Base-by-base conservation (phyloP, 192 early-diverging fungal genomes). In the Helicostylum pulchrum region DNA sequence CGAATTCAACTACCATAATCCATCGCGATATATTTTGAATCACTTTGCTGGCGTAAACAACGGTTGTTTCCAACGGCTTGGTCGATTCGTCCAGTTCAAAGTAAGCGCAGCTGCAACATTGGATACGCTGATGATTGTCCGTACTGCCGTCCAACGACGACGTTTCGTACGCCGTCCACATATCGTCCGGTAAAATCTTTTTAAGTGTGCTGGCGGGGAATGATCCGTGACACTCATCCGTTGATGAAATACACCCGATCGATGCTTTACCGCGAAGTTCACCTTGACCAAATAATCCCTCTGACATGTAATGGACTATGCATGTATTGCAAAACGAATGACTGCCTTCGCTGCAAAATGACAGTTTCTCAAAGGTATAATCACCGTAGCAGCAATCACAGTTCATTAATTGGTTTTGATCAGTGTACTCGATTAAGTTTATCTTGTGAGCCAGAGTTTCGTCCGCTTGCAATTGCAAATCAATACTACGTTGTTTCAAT, bases 371-470 rank as follows among this genome's bases (percentile, higher is more conserved):
- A 58, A 81, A 81, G 19, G 79, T 20, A 53, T 62, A 77, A 44
- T 81, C 79, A 46, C 53, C 66, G 52, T 70, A 79, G 51, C 79
- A 81, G 46, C 79, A 81, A 39, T 58, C 71, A 59, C 79, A 81
- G 11, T 71, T 65, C n/a, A 81, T 81, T 12, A 74, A 48, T 39
- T 79, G 78, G 11, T 66, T 48, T 30, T 62, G 23, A 0, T 23
- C 23, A 0, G 45, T 36, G 20, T 81, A 81, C 53, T 81, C 75
- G 2, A 30, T 49, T 20, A 61, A 32, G 54, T 81, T 81, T 8
- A 76, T 12, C 42, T 45, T 19, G 7, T 53, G 55, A 2, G 79
- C 79, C 1, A 77, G 8, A 43, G 55, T 23, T 42, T 64, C 31
- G 42, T 80, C 78, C 4, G 20, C n/a, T 10, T n/a, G 23, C 3